Conservation (phyloP, 2,329 filamentous ascomycete genomes). For the Xylaria sp. region DNA sequence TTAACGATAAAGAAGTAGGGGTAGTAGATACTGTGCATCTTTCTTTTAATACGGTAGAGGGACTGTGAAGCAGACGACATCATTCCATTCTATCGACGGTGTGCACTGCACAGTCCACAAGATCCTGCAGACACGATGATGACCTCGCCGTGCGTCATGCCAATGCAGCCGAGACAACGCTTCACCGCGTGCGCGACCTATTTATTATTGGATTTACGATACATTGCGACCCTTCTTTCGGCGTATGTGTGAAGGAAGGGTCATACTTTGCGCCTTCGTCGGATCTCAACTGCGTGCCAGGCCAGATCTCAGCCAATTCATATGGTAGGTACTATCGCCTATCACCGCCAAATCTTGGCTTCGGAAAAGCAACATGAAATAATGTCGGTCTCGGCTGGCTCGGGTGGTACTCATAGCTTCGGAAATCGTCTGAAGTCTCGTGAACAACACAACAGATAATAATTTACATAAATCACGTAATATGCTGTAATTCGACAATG, state of each 20-base stretch:
- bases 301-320: constrained; percentile 15
- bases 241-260: constrained; percentile 21
- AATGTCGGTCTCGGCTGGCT: constrained; percentile 29
- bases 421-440: neutral
- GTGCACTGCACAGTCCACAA: constrained; percentile 27
- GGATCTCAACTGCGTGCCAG: constrained; percentile 20
- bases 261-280: constrained; percentile 35
- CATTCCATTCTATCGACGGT: constrained; percentile 26
- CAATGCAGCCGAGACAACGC: constrained; percentile 41
- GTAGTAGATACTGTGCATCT: neutral
- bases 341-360: constrained; percentile 34
- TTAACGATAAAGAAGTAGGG: neutral
- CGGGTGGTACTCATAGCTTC: constrained; percentile 22
- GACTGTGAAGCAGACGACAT: constrained; percentile 2
- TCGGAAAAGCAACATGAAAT: constrained; percentile 26
- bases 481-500: neutral
- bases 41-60: constrained; percentile 11
- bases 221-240: constrained; percentile 26
- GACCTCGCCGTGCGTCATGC: constrained; percentile 38
- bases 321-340: constrained; percentile 16
- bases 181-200: constrained; percentile 37
- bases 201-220: constrained; percentile 8
- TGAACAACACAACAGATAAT: constrained; percentile 10
- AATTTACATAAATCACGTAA: constrained; percentile 11
- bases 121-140: constrained; percentile 38